Conservation (phyloP, 495 filamentous ascomycete species). For the Delitschia confertaspora region DNA sequence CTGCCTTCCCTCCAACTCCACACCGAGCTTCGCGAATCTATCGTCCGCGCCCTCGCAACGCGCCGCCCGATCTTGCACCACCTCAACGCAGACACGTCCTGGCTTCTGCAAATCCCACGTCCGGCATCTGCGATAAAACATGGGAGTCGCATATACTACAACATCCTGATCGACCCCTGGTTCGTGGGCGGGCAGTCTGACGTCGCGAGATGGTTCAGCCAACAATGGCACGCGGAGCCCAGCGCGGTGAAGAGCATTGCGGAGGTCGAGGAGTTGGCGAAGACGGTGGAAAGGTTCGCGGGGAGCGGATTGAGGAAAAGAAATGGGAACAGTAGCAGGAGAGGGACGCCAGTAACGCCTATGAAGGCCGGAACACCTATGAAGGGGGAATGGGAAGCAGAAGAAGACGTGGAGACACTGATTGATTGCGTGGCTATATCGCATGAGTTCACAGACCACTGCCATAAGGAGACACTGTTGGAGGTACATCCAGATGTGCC, state of each 20-base stretch:
- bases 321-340: constrained; percentile 11
- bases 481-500: constrained; percentile 41
- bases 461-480: constrained; percentile 45
- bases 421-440: constrained; percentile 44
- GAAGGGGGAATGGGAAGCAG: background rate
- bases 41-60: constrained; percentile 31
- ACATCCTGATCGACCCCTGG: constrained; percentile 53
- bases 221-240: constrained; percentile 44
- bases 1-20: constrained; percentile 33
- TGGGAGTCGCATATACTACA: constrained; percentile 38
- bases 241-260: constrained; percentile 39
- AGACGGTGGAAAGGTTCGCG: constrained; percentile 28
- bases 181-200: constrained; percentile 44
- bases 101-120: constrained; percentile 47
- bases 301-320: constrained; percentile 18
- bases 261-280: constrained; percentile 31
- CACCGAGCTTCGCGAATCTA: constrained; percentile 28
- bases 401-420: constrained; percentile 14
- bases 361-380: background rate
- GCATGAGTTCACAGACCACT: constrained; percentile 54
- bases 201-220: constrained; percentile 46
- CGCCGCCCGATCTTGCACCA: constrained; percentile 46
- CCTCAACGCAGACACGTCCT: constrained; percentile 51
- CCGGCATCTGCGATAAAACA: constrained; percentile 30
- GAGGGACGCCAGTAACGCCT: too few species aligned